Evolutionary conservation across 768 basidiomycete genomes (phyloP).

Genomic region (Lentinula sp.): DNA sequence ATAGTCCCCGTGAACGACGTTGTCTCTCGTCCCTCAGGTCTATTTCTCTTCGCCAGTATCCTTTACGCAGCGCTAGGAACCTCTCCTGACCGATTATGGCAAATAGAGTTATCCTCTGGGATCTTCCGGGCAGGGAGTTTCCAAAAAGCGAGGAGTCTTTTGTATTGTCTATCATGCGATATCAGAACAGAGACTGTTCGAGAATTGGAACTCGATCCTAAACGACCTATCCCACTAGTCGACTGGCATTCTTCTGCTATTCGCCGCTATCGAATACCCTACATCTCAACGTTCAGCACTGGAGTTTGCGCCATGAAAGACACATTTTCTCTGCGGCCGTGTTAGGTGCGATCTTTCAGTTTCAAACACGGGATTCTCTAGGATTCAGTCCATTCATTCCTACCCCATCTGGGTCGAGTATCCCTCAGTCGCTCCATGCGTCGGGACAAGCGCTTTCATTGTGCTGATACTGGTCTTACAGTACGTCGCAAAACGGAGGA

Average conservation of each 20-base stretch:
- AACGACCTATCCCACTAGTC: constrained; percentile 1
- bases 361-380: constrained; percentile 15
- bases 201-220: not conserved
- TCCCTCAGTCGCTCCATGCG: constrained; percentile 10
- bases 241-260: constrained; percentile 7
- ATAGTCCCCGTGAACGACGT: constrained; percentile 20
- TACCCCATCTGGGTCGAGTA: constrained; percentile 18
- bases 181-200: not conserved
- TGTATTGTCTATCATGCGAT: not conserved
- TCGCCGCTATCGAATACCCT: constrained; percentile 18
- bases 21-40: constrained; percentile 20
- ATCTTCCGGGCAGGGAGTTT: constrained; percentile 16
- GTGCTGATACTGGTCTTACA: constrained; percentile 10
- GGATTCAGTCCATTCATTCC: constrained; percentile 12
- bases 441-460: constrained; percentile 8
- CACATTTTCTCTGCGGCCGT: constrained; percentile 18
- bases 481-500: constrained; percentile 11
- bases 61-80: constrained; percentile 22
- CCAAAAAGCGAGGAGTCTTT: constrained; percentile 7
- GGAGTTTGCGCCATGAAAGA: constrained; percentile 15
- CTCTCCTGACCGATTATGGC: constrained; percentile 17
- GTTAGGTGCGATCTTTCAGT: constrained; percentile 18
- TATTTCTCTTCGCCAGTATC: constrained; percentile 21
- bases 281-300: constrained; percentile 15
- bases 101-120: constrained; percentile 18